These are phyloP conservation scores for Leccinellum luteum DNA, from an alignment of 768 basidiomycete genomes.

Conservation along the genomic window DNA sequence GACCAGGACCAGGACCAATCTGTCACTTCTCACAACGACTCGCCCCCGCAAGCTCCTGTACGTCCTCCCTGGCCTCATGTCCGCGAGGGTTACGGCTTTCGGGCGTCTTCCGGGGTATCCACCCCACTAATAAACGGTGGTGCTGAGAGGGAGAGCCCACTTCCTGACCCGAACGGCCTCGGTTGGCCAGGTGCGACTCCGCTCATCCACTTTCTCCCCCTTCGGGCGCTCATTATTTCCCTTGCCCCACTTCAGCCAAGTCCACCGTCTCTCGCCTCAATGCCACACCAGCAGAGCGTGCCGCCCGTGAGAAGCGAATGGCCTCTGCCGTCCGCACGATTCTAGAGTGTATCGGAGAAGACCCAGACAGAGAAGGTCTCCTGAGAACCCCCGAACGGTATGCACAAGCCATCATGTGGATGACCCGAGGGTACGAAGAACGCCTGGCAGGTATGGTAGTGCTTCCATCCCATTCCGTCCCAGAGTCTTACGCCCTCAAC, in stretches of 20 bases:
- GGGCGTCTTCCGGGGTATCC: constrained; percentile 61
- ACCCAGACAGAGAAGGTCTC: constrained; percentile 93
- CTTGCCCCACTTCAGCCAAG: constrained; percentile 57
- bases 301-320: constrained; percentile 72
- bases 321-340: constrained; percentile 84
- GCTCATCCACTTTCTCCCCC: not conserved
- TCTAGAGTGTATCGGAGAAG: constrained; percentile 97
- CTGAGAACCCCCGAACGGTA: constrained; percentile 91
- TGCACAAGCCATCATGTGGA: constrained; percentile 96
- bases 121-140: constrained; percentile 48
- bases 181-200: constrained; percentile 82
- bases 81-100: constrained; percentile 82
- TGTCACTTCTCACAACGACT: constrained; percentile 8
- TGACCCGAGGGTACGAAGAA: constrained; percentile 99
- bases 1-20: not conserved
- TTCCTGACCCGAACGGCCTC: constrained; percentile 65
- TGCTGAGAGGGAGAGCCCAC: constrained; percentile 31
- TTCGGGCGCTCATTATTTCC: constrained; percentile 13
- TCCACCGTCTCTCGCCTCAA: constrained; percentile 83
- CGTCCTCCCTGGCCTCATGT: constrained; percentile 36
- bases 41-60: constrained; percentile 13
- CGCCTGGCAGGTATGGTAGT: constrained; percentile 71
- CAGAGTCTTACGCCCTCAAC: constrained; percentile 9
- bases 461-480: constrained; percentile 17
- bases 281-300: constrained; percentile 71